These are phyloP conservation scores for Maudiozyma serrabonitensis DNA, from an alignment of 805 yeast genomes.

Conservation along the genomic window DNA sequence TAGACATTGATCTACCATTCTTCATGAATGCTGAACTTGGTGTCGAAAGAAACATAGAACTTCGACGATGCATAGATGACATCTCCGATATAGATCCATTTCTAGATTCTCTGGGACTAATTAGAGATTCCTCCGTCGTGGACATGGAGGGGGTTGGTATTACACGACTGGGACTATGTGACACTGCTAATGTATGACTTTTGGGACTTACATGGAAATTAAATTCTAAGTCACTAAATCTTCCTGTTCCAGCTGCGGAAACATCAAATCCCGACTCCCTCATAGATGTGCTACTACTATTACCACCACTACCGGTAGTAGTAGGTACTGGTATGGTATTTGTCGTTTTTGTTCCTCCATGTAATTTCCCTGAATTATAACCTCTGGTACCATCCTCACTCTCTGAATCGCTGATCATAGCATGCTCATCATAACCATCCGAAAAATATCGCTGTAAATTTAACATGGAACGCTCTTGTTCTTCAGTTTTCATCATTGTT, in stretches of 20 bases:
- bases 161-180: not conserved
- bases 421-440: not conserved
- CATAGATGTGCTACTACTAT: no score
- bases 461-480: not conserved
- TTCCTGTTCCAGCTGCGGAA: conserved; percentile 7
- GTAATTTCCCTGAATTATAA: not conserved
- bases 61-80: not conserved
- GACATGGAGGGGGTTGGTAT: no score
- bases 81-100: not conserved
- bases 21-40: not conserved
- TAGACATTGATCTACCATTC: conserved; percentile 3
- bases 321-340: no score
- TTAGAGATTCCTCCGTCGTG: not conserved
- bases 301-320: no score
- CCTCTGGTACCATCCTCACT: not conserved
- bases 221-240: conserved; percentile 9
- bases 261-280: not conserved
- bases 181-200: not conserved
- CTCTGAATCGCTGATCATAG: not conserved
- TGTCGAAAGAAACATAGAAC: not conserved
- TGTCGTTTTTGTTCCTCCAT: not conserved
- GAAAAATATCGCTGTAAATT: not conserved
- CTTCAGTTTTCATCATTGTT: not conserved
- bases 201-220: not conserved
- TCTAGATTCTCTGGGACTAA: not conserved